Evolutionary conservation across 257 asterid genomes (phyloP), one percentile per base, ranked within the genome.

Genomic region (Primulina huaijiensis): DNA sequence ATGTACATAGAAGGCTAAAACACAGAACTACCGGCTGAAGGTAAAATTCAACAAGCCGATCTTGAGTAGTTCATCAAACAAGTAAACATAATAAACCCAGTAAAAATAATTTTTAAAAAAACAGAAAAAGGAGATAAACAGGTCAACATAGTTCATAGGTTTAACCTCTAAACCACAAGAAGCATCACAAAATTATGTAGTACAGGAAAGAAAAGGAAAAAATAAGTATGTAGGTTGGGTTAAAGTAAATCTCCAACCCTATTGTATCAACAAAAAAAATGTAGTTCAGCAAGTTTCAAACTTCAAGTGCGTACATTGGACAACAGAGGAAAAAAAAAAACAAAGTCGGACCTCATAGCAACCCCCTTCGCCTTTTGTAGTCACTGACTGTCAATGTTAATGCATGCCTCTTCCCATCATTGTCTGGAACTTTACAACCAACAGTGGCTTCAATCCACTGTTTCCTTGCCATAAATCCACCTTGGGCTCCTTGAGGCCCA

Each of bases 331-430:
- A 16, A 16, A 3, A 16, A 10, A 21, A 62, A 53, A 27, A 3
- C 55, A 59, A 37, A 50, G 64, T 37, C 60, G 38, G 35, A 68
- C 60, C 29, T 87, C 88, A 93, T 17, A 93, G 92, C 77, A 93
- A 83, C 12, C 97, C 99, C 80, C 96, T 87, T 69, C 99, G 74
- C 62, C 99, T 82, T 87, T 90, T 93, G 73, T 93, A 90, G 80
- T 93, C 99, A 11, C 97, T 91, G 58, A 90, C 92, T 6, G 90
- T 84, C 89, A 93, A 76, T 69, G 99, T 90, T 67, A 90, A 74
- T 2, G 92, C 84, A 38, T 90, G 99, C 50, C 96, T 79, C 86
- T 92, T 86, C 55, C 97, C 99, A 69, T 93, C 97, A 33, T 90
- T 82, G 78, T 90, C 97, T 0, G 95, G 92, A 68, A 93, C 96